Percentiles rank a stretch among this genome's conserved stretches.
phyloP scores from a whole-genome alignment of 805 yeast genomes.

The Saturnispora saitoi region DNA sequence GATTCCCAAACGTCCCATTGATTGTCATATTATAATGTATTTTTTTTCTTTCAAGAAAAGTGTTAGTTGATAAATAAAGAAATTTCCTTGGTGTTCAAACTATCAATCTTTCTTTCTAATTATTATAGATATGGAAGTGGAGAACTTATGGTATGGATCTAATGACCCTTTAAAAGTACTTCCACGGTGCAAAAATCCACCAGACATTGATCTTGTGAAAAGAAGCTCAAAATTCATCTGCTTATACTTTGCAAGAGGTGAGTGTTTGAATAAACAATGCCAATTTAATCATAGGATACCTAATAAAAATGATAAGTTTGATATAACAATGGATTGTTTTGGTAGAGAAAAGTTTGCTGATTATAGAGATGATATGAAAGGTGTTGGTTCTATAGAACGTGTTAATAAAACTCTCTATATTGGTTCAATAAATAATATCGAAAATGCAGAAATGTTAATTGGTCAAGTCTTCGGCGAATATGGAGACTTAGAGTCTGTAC shows the following conservation, averaged over 20 bases:
- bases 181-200: background rate
- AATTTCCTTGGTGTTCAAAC: background rate
- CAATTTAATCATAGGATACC: conserved; percentile 76
- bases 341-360: conserved; percentile 81
- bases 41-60: background rate
- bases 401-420: conserved; percentile 71
- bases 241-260: conserved; percentile 80
- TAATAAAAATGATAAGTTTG: conserved; percentile 42
- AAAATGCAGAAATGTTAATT: conserved; percentile 25
- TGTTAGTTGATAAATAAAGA: background rate
- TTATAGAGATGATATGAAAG: conserved; percentile 89
- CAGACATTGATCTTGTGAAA: conserved; percentile 12
- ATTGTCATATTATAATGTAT: background rate
- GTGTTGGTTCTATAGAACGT: conserved; percentile 72
- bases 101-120: background rate
- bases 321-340: conserved; percentile 76
- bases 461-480: conserved; percentile 57
- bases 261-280: conserved; percentile 67
- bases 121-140: background rate
- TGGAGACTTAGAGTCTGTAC: conserved; percentile 54
- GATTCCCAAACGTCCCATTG: conserved; percentile 57
- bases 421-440: conserved; percentile 30
- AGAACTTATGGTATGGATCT: conserved; percentile 2
- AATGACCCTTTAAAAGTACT: background rate
- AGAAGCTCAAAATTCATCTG: conserved; percentile 46